Base-by-base conservation (phyloP, 2,329 filamentous ascomycete genomes). In the Arthrobotrys megalospora region DNA sequence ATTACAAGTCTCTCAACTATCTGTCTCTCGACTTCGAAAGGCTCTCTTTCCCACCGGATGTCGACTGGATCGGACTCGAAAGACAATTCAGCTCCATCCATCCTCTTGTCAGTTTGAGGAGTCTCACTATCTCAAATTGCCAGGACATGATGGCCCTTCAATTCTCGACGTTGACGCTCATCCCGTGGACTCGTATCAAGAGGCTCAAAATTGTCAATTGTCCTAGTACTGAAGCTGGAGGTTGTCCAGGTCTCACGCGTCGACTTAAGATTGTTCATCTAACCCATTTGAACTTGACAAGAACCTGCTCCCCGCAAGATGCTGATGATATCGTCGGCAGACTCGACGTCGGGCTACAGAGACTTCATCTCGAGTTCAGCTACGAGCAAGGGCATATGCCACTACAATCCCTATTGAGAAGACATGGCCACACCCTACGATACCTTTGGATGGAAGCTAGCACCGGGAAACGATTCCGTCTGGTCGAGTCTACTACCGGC, bases 391-490 rank as follows among this genome's bases (percentile, higher is more conserved):
- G 66, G 3, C 66, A 62, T 3, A 41, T 62, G 8, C 6, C 34
- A 8, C 14, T 36, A 11, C 11, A 50, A 5, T 24, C 38, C 8
- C 58, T 70, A 41, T 7, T 47, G 14, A 10, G 14, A 41, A 16
- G 3, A 12, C 66, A 70, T 28, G 32, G 21, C 12, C 14, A 62
- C 6, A 62, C 66, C 5, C 19, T 70, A 11, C 10, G 28, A 11
- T 70, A 53, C 14, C 14, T 70, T n/a, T 70, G 66, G 66, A 12
- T 70, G n/a, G 66, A 70, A 32, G 14, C 53, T 8, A 70, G 66
- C 43, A 70, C 66, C 8, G 66, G 52, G 4, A 60, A 38, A 11
- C 21, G 32, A 3, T 70, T 70, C 16, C 41, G 43, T 6, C 11
- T 36, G 6, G 43, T 70, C 11, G 66, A 70, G 7, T 45, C 38